Percentiles rank a stretch among this genome's conserved stretches.
Conservation (phyloP, 495 filamentous ascomycete genomes). For the Achaetomiella virescens region DNA sequence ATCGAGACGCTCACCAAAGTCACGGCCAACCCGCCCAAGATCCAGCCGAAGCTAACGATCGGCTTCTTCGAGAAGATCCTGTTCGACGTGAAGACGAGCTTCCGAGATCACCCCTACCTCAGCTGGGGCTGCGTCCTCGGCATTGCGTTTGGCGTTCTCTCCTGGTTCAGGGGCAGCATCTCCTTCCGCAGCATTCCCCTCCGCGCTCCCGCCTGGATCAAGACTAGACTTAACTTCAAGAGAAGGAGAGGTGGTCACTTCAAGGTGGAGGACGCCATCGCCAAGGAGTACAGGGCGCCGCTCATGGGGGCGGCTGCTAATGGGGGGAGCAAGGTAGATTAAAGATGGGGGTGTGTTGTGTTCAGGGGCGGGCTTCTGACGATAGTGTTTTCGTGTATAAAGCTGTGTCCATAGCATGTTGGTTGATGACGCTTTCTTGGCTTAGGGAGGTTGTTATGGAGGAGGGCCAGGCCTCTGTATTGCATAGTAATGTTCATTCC, state of each 20-base stretch:
- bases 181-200: neutral
- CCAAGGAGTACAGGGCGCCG: constrained; percentile 4
- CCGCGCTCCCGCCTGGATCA: no score
- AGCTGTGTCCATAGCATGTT: constrained; percentile 1
- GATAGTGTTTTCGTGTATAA: neutral
- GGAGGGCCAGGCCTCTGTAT: neutral
- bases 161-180: constrained; percentile 14
- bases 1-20: constrained; percentile 86
- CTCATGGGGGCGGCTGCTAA: neutral
- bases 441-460: neutral
- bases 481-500: constrained; percentile 9
- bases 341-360: neutral
- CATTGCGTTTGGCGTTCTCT: constrained; percentile 18
- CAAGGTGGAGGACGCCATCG: constrained; percentile 13
- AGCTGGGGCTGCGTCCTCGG: constrained; percentile 34
- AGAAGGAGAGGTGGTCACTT: constrained; percentile 6
- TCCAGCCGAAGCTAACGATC: constrained; percentile 81
- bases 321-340: constrained; percentile 15
- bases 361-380: neutral
- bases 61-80: constrained; percentile 69
- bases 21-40: constrained; percentile 63
- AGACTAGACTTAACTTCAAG: neutral
- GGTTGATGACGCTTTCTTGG: neutral
- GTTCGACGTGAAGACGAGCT: constrained; percentile 64
- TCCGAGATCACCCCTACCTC: constrained; percentile 66